Conservation (phyloP, 805 yeast species). For the Candida broadrunensis region DNA sequence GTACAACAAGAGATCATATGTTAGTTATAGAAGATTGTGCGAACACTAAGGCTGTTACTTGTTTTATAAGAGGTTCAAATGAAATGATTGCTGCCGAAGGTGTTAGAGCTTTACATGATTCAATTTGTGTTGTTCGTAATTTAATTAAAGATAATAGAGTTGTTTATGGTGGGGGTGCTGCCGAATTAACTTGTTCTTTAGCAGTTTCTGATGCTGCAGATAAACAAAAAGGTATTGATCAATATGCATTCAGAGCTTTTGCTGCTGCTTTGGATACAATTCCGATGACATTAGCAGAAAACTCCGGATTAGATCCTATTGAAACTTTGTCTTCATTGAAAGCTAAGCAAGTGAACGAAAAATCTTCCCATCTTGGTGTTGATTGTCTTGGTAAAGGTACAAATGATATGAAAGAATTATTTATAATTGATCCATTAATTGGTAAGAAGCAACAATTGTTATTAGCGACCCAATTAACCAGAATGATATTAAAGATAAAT, state of each 20-base stretch:
- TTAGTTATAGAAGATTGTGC: conserved; percentile 88
- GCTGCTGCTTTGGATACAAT: conserved; percentile 86
- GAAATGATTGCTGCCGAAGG: conserved; percentile 98
- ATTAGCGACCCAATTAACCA: conserved; percentile 93
- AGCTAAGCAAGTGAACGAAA: conserved; percentile 77
- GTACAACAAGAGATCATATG: conserved; percentile 96
- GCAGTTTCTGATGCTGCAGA: conserved; percentile 92
- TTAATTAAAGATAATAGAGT: conserved; percentile 87
- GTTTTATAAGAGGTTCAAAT: conserved; percentile 92
- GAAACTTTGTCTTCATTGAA: conserved; percentile 83
- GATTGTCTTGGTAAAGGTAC: conserved; percentile 89
- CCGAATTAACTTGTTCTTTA: conserved; percentile 90
- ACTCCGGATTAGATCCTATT: conserved; percentile 93
- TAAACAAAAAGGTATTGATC: conserved; percentile 90
- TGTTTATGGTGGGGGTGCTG: conserved; percentile 99
- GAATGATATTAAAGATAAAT: conserved; percentile 97
- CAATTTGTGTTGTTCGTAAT: conserved; percentile 96
- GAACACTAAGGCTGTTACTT: conserved; percentile 84
- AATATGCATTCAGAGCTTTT: conserved; percentile 96
- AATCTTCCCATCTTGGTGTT: conserved; percentile 74
- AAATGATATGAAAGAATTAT: conserved; percentile 89
- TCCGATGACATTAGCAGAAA: conserved; percentile 94
- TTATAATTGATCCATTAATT: conserved; percentile 94
- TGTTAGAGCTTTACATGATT: conserved; percentile 92
- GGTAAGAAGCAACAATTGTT: conserved; percentile 96